A percentile compares a stretch with the other conserved stretches of the same genome.
phyloP scores from a whole-genome alignment of 225 moss, liverwort and hornwort species.

The Pseudisothecium myosuroides region DNA sequence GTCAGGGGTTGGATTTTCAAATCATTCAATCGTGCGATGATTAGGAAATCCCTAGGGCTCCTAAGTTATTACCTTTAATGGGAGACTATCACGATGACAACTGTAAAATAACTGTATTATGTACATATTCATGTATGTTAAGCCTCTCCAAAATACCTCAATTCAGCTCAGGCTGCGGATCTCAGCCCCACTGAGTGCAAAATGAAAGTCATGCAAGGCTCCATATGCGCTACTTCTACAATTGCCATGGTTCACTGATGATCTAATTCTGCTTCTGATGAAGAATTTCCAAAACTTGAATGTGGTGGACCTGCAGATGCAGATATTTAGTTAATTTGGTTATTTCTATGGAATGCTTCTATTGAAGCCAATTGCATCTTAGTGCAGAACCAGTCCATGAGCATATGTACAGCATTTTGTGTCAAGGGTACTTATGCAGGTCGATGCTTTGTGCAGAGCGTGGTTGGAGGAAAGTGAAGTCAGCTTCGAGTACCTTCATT shows the following conservation, averaged over 20 bases:
- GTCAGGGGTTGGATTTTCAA: not conserved
- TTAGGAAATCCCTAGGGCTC: not conserved
- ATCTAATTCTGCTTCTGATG: not conserved
- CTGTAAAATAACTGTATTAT: not conserved
- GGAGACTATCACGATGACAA: not conserved
- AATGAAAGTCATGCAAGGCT: not conserved
- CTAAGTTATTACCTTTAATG: not conserved
- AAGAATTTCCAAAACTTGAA: not conserved
- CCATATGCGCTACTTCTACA: too few relatives aligned
- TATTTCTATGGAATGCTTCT: not conserved
- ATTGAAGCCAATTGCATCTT: not conserved
- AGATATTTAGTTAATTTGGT: too few relatives aligned
- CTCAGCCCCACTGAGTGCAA: not conserved
- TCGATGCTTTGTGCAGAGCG: not conserved
- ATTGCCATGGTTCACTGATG: not conserved
- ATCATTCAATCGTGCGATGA: not conserved
- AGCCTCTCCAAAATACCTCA: not conserved
- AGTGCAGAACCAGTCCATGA: not conserved
- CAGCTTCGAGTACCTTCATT: conserved; percentile 28
- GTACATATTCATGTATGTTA: not conserved
- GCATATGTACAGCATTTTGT: too few relatives aligned
- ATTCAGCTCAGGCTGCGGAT: not conserved
- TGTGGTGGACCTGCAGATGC: not conserved
- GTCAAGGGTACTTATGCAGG: not conserved
- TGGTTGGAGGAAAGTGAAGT: conserved; percentile 30